Conservation (phyloP, 2,329 filamentous ascomycete species). For the Tolypocladium pustulatum region DNA sequence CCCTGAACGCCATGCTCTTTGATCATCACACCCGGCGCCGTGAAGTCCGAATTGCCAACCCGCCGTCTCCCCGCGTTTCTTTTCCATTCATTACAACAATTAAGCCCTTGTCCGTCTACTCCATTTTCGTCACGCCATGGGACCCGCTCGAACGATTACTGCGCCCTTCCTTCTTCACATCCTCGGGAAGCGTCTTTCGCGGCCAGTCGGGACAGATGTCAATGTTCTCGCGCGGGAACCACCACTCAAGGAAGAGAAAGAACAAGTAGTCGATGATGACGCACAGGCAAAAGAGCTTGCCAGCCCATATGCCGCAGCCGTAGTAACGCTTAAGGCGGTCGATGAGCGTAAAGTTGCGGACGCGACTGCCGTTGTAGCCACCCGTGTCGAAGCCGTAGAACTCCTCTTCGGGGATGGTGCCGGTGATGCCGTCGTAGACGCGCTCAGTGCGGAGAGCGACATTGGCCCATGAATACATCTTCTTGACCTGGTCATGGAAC, state of each 20-base stretch:
- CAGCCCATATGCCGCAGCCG: slow-evolving; percentile 95
- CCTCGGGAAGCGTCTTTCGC: slow-evolving; percentile 45
- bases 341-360: slow-evolving; percentile 84
- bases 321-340: slow-evolving; percentile 95
- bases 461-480: slow-evolving; percentile 98
- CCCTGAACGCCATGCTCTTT: not conserved
- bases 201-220: slow-evolving; percentile 91
- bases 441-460: slow-evolving; percentile 88
- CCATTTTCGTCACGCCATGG: slow-evolving; percentile 14
- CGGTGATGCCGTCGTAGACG: slow-evolving; percentile 88
- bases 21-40: not conserved
- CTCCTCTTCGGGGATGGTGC: slow-evolving; percentile 72
- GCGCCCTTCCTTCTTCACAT: slow-evolving; percentile 17
- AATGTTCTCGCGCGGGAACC: slow-evolving; percentile 74
- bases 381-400: slow-evolving; percentile 76
- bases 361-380: slow-evolving; percentile 58
- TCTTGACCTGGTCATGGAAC: slow-evolving; percentile 94
- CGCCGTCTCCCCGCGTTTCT: not conserved
- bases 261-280: slow-evolving; percentile 90
- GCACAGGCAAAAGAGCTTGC: slow-evolving; percentile 92
- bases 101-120: slow-evolving; percentile 2
- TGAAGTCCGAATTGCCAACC: not conserved
- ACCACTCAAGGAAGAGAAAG: slow-evolving; percentile 79
- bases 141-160: slow-evolving; percentile 23
- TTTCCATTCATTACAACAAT: not conserved